Evolutionary conservation across 2,329 filamentous ascomycete genomes (phyloP), one percentile per base, ranked within the genome.

Genomic region (Aspergillus fructus): DNA sequence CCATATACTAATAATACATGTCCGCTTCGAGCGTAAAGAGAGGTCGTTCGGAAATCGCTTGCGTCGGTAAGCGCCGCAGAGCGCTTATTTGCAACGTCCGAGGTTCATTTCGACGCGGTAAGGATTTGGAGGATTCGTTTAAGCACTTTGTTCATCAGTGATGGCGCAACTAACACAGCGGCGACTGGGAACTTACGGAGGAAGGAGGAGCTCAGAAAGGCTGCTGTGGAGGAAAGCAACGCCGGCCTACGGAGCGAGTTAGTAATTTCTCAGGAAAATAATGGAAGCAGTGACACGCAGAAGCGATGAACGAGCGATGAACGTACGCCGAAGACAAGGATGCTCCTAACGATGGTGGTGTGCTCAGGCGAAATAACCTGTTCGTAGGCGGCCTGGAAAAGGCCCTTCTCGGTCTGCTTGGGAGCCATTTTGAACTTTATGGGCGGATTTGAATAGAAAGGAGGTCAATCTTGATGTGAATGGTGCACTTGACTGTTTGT

Each of bases 281-380:
- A 21, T 3, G 13, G 5, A 7, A 33, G 40, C 5, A 3, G 4
- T 24, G 23, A 41, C 9, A 6, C 5, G 34, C 34, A 37, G 34
- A 37, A n/a, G 23, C 24, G 45, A 45, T 24, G 45, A 33, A 79
- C 86, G 71, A n/a, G 23, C 24, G 45, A 45, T 24, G 45, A 30
- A 79, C 86, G 71, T 81, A 90, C 87, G 55, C 86, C 86, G 69
- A 90, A 90, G 66, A 89, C 73, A 62, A 84, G 79, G 64, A 90
- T 76, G 70, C 87, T 89, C 66, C 85, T 82, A 59, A 90, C 87
- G 56, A 89, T 83, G 56, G 85, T 83, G 49, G 85, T 81, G 74
- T 90, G 90, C 70, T 90, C 88, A 34, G 87, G 74, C 27, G 83
- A 83, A 55, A 85, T 89, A 68, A 89, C 68, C 63, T 84, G 79